Evolutionary conservation across 2,329 filamentous ascomycete genomes (phyloP).

Genomic region (Lecanicillium sp.): DNA sequence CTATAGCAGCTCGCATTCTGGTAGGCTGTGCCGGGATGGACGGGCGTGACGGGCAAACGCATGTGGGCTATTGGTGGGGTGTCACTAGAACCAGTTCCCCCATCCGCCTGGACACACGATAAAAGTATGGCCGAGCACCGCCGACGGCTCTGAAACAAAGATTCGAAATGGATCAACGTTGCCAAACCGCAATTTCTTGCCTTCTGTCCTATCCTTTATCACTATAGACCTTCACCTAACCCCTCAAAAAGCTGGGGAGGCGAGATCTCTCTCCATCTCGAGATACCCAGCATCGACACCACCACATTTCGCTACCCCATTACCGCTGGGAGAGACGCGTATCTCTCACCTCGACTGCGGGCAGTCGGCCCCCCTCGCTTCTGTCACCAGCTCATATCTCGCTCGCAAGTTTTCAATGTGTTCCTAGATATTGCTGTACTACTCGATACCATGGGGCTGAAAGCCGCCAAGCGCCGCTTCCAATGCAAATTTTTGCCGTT

Average conservation of each 20-base stretch:
- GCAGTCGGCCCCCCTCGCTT: no score
- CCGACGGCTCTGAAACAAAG: slow-evolving; percentile 25
- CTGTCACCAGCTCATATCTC: no score
- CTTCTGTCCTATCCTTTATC: background rate
- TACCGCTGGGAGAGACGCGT: no score
- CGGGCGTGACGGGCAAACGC: slow-evolving; percentile 3
- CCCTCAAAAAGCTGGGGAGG: background rate
- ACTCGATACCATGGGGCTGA: slow-evolving; percentile 27
- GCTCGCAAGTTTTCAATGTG: no score
- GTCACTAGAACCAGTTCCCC: slow-evolving; percentile 21
- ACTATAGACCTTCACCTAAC: background rate
- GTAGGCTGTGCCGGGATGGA: no score
- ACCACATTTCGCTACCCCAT: no score
- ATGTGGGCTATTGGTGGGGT: slow-evolving; percentile 21
- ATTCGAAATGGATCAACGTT: background rate
- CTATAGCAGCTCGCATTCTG: no score
- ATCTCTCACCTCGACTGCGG: background rate
- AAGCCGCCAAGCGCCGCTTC: slow-evolving; percentile 26
- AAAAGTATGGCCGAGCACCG: slow-evolving; percentile 29
- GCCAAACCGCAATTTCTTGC: background rate
- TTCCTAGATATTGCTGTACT: no score
- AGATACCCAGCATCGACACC: background rate
- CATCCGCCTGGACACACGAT: slow-evolving; percentile 18
- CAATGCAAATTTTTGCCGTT: slow-evolving; percentile 23
- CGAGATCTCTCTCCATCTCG: background rate